Conservation (phyloP, 768 basidiomycete genomes). For the Asterophora parasitica region DNA sequence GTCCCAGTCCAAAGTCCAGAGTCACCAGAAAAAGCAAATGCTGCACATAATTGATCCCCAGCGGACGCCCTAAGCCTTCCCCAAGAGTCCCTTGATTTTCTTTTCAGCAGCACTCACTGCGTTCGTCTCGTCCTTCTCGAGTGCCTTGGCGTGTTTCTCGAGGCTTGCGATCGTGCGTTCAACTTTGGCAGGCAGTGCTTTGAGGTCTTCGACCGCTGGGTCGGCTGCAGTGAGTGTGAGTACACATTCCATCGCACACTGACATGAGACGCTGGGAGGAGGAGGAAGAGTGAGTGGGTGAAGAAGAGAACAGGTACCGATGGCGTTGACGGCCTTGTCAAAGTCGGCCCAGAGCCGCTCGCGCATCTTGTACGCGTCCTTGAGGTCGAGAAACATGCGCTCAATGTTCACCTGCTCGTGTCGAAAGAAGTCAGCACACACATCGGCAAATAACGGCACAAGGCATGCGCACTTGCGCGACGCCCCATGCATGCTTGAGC, state of each 20-base stretch:
- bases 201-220: constrained; percentile 35
- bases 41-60: too few species aligned
- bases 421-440: constrained; percentile 5
- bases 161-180: constrained; percentile 47
- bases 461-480: constrained; percentile 38
- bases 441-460: neutral
- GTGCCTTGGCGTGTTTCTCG: constrained; percentile 48
- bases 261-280: neutral
- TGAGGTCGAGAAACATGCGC: constrained; percentile 38
- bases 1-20: too few species aligned
- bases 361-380: constrained; percentile 42
- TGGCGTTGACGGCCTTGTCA: constrained; percentile 37
- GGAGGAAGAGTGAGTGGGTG: too few species aligned
- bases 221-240: constrained; percentile 31
- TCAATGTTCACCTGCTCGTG: constrained; percentile 36
- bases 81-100: constrained; percentile 27
- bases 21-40: too few species aligned
- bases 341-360: constrained; percentile 48
- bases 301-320: constrained; percentile 34
- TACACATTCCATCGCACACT: constrained; percentile 2
- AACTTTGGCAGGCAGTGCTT: constrained; percentile 43
- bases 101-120: constrained; percentile 20
- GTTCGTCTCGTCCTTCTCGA: constrained; percentile 31
- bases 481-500: constrained; percentile 31
- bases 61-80: constrained; percentile 15